Conservation (phyloP, 1,284 basidiomycete species). For the Neonothopanus nambi region DNA sequence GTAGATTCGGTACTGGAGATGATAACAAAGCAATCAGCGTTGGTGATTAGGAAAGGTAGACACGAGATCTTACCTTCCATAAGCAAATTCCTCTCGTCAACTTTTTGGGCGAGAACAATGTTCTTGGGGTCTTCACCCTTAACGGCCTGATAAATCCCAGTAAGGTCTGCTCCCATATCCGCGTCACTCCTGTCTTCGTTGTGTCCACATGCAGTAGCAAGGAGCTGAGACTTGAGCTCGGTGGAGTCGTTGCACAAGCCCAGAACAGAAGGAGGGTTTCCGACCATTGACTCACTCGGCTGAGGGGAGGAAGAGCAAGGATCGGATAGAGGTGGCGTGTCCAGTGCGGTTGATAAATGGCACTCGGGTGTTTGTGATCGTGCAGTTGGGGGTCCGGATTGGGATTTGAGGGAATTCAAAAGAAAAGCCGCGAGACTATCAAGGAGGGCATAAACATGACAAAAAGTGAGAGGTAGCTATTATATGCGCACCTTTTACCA, state of each 20-base stretch:
- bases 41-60: background rate
- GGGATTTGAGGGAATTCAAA: constrained; percentile 19
- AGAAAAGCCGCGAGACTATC: constrained; percentile 24
- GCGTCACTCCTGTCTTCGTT: no score
- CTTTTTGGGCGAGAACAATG: constrained; percentile 51
- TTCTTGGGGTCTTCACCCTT: constrained; percentile 33
- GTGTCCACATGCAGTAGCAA: no score
- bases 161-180: background rate
- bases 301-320: background rate
- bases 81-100: constrained; percentile 47
- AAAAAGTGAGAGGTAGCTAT: background rate
- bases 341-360: background rate
- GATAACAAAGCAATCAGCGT: constrained; percentile 8
- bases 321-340: background rate
- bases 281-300: background rate
- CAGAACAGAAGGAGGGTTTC: background rate
- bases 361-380: background rate
- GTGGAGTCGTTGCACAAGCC: background rate
- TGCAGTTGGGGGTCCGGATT: no score
- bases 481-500: constrained; percentile 24
- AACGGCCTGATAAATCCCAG: background rate
- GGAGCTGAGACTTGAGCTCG: no score
- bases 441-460: background rate
- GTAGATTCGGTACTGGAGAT: constrained; percentile 10
- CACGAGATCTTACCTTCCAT: constrained; percentile 47